Base-by-base conservation (phyloP, 1,284 basidiomycete genomes). In the Rhizoctonia solani region DNA sequence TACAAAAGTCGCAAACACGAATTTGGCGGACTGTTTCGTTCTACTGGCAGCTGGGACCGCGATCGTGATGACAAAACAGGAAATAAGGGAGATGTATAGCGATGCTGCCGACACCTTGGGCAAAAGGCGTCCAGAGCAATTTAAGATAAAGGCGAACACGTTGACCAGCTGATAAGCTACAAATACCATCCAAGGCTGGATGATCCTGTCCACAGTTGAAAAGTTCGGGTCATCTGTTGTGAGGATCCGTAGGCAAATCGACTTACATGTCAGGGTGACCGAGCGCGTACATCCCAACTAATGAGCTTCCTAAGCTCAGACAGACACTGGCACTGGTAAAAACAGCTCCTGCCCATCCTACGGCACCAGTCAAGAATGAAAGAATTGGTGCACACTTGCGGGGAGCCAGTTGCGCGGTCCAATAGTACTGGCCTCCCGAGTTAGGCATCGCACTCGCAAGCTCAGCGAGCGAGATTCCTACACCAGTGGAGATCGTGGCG, bases 381-480 rank as follows among this genome's bases (percentile, higher is more conserved):
- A 59, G 29, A 6, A 68, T 29, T 14, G 66, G 66, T 3, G 54
- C 66, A 19, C 23, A 59, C 8, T 21, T 23, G 13, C 54, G 54
- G 11, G 66, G 66, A 23, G 66, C 66, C 13, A 68, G 34, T 42
- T 53, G 54, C 1, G 32, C 47, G 3, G 66, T 34, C 54, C 66
- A 68, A 32, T 68, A 68, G 49, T 68, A 68, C 16, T 58, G 54
- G 2, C 68, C 68, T 19, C 68, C 68, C 25, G 68, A 68, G 44
- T 59, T 68, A 16, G 68, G 68, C 53, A 54, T 54, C 23, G 68
- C 58, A 32, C 68, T 68, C 1, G 58, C 68, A 14, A 68, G 68
- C 21, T 68, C 68, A 4, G 58, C 58, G 6, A 68, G 19, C 21
- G 58, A 54, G 9, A 66, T 37, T 1, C 58, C 68, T 32, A 68